A percentile compares a stretch with the other conserved stretches of the same genome.
Evolutionary conservation across 805 yeast genomes (phyloP).

Genomic region (Candida yuanshanica): DNA sequence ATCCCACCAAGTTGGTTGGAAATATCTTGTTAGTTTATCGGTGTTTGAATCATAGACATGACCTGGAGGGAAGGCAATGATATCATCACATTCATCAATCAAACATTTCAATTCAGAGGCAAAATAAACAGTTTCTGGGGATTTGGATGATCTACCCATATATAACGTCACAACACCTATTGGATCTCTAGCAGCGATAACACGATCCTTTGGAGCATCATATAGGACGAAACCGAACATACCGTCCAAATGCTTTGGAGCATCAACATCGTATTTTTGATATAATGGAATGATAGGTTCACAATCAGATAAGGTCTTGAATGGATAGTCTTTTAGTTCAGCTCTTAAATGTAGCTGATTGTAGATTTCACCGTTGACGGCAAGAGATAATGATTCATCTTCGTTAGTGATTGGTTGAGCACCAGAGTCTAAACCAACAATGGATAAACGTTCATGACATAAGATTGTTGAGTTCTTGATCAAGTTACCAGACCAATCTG

Average conservation of each 20-base stretch:
- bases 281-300: conserved; percentile 95
- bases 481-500: conserved; percentile 96
- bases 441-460: conserved; percentile 94
- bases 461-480: conserved; percentile 74
- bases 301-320: conserved; percentile 89
- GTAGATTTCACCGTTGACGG: conserved; percentile 98
- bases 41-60: conserved; percentile 92
- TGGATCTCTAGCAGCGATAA: conserved; percentile 97
- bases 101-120: conserved; percentile 94
- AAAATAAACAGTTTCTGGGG: conserved; percentile 77
- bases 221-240: conserved; percentile 95
- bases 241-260: conserved; percentile 92
- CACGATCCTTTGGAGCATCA: conserved; percentile 79
- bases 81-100: conserved; percentile 89
- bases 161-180: conserved; percentile 95
- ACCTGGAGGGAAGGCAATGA: conserved; percentile 96
- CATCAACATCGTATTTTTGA: conserved; percentile 79
- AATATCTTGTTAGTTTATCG: conserved; percentile 81
- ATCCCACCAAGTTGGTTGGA: conserved; percentile 94
- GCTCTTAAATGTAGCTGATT: conserved; percentile 90
- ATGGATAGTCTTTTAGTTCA: conserved; percentile 65
- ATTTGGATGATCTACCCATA: conserved; percentile 73
- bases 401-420: conserved; percentile 92
- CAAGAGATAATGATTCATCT: conserved; percentile 66
- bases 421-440: conserved; percentile 95